A percentile compares a stretch with the other conserved stretches of the same genome.
Evolutionary conservation across 1,284 basidiomycete species (phyloP).

Genomic region (Cutaneotrichosporon daszewskae): DNA sequence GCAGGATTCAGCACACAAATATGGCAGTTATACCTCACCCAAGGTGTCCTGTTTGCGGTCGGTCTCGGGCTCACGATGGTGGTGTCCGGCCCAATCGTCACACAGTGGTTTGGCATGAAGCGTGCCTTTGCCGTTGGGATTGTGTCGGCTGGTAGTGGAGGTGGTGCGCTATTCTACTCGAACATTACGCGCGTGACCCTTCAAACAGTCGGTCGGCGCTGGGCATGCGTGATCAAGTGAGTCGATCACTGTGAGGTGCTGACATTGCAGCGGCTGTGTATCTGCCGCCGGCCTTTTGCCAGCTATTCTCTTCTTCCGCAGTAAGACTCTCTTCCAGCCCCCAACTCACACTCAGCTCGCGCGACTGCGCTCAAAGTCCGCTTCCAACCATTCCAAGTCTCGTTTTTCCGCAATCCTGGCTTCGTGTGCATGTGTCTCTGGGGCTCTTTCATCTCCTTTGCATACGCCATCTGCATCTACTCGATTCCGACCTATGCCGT

Average conservation of each 20-base stretch:
- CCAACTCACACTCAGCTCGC: constrained; percentile 11
- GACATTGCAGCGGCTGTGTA: constrained; percentile 43
- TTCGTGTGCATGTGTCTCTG: constrained; percentile 36
- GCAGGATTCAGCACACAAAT: constrained; percentile 28
- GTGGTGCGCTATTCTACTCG: constrained; percentile 40
- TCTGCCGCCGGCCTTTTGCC: constrained; percentile 42
- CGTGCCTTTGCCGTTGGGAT: constrained; percentile 25
- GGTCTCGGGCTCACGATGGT: constrained; percentile 26
- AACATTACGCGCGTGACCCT: constrained; percentile 40
- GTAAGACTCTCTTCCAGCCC: background rate
- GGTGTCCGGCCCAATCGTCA: constrained; percentile 13
- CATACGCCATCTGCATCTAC: constrained; percentile 48
- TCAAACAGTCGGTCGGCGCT: constrained; percentile 33
- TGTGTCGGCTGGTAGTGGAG: constrained; percentile 37
- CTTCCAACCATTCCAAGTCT: constrained; percentile 26
- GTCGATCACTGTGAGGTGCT: constrained; percentile 9
- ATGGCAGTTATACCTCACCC: constrained; percentile 31
- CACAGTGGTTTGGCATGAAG: constrained; percentile 18
- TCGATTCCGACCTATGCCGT: constrained; percentile 48
- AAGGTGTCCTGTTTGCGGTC: constrained; percentile 37
- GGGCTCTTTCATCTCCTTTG: constrained; percentile 34
- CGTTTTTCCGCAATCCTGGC: constrained; percentile 30
- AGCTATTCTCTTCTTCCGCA: constrained; percentile 25
- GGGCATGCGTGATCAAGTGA: constrained; percentile 26
- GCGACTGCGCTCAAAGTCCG: constrained; percentile 22